Conservation (phyloP, 805 yeast species). For the Ogataea pignaliae region DNA sequence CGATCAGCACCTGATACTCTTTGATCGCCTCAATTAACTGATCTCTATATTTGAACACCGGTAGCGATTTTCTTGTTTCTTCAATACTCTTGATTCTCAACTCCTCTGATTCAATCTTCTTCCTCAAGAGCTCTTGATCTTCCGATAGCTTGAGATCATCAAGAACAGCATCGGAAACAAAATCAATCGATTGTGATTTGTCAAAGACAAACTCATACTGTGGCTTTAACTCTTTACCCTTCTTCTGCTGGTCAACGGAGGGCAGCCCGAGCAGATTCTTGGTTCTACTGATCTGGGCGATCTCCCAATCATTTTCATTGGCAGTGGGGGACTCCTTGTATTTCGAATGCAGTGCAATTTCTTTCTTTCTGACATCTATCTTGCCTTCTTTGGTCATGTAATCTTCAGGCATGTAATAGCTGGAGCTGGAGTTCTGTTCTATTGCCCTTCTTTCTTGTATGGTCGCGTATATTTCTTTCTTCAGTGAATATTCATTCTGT, state of each 20-base stretch:
- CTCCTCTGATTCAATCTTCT: constrained; percentile 32
- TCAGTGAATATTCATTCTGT: constrained; percentile 45
- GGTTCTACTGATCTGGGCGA: constrained; percentile 40
- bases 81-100: constrained; percentile 34
- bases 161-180: constrained; percentile 38
- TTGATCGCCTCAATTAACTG: constrained; percentile 56
- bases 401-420: constrained; percentile 50
- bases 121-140: constrained; percentile 31
- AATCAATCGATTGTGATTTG: constrained; percentile 55
- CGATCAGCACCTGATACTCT: constrained; percentile 67
- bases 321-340: constrained; percentile 18
- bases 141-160: constrained; percentile 21
- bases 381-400: constrained; percentile 47
- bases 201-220: constrained; percentile 77
- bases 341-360: constrained; percentile 38
- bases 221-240: constrained; percentile 29
- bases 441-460: constrained; percentile 37
- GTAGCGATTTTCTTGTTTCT: constrained; percentile 61
- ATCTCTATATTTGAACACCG: constrained; percentile 64
- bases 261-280: not conserved
- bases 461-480: constrained; percentile 44
- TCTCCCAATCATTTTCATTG: constrained; percentile 43
- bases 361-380: constrained; percentile 51
- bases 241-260: not conserved
- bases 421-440: constrained; percentile 25